phyloP scores from a whole-genome alignment of 495 filamentous ascomycete species.

The Daldinia loculata region DNA sequence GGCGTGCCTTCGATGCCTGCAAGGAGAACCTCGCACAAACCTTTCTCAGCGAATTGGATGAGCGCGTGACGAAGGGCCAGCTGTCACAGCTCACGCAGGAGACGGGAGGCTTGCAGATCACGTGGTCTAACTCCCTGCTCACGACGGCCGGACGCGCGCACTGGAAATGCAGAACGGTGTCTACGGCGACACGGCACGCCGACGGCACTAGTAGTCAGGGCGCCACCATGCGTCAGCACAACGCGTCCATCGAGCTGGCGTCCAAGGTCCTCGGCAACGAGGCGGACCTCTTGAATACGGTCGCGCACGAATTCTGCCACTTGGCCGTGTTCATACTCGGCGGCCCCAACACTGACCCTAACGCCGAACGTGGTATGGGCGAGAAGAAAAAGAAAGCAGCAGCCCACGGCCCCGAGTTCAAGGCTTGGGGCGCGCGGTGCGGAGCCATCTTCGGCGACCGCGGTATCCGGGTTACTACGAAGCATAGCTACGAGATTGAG shows the following conservation, averaged over 20 bases:
- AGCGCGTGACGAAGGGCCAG: slow-evolving; percentile 66
- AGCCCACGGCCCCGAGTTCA: slow-evolving; percentile 86
- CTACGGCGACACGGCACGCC: slow-evolving; percentile 27
- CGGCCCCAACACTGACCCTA: slow-evolving; percentile 59
- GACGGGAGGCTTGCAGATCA: slow-evolving; percentile 79
- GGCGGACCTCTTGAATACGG: slow-evolving; percentile 79
- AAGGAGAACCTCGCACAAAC: slow-evolving; percentile 72
- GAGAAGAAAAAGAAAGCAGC: slow-evolving; percentile 36
- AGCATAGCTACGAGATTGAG: slow-evolving; percentile 85
- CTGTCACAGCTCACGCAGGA: slow-evolving; percentile 65
- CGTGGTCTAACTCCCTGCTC: slow-evolving; percentile 85
- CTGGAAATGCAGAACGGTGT: slow-evolving; percentile 73
- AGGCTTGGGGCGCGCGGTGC: slow-evolving; percentile 65
- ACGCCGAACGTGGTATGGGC: background rate
- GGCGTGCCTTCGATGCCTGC: slow-evolving; percentile 70
- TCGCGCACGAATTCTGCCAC: slow-evolving; percentile 97
- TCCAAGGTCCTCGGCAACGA: slow-evolving; percentile 83
- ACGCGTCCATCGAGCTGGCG: slow-evolving; percentile 85
- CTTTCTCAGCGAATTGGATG: slow-evolving; percentile 81
- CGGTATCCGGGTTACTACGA: slow-evolving; percentile 79
- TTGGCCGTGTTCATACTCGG: slow-evolving; percentile 86
- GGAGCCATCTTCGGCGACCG: slow-evolving; percentile 54
- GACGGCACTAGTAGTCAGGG: slow-evolving; percentile 21
- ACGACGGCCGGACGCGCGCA: slow-evolving; percentile 88
- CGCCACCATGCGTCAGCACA: slow-evolving; percentile 58